Percentiles rank a stretch among this genome's conserved stretches.
phyloP scores from a whole-genome alignment of 805 yeast genomes.

The Candida dajiaensis region DNA sequence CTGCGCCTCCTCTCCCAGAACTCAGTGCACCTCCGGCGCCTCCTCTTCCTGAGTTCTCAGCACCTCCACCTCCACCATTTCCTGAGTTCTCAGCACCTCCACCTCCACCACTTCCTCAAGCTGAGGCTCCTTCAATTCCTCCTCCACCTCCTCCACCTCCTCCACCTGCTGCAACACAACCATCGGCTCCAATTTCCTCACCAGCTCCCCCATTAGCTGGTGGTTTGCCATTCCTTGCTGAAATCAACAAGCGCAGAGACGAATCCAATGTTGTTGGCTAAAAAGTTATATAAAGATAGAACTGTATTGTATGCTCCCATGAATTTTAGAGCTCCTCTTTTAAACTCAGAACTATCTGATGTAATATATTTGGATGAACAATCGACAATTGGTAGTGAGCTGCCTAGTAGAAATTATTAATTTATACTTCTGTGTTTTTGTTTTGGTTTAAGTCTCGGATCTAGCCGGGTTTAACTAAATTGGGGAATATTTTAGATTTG shows the following conservation, averaged over 20 bases:
- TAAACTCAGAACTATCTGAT: background rate
- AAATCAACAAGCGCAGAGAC: slow-evolving; percentile 43
- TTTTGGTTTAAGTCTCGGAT: background rate
- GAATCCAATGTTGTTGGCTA: slow-evolving; percentile 41
- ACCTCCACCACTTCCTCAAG: slow-evolving; percentile 24
- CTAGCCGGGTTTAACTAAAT: background rate
- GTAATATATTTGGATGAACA: background rate
- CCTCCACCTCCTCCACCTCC: slow-evolving; percentile 27
- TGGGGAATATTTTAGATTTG: background rate
- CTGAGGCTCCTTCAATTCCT: slow-evolving; percentile 16
- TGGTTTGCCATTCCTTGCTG: slow-evolving; percentile 44
- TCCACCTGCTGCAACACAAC: slow-evolving; percentile 9
- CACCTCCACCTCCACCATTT: slow-evolving; percentile 27
- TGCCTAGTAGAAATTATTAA: no score
- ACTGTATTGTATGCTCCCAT: background rate
- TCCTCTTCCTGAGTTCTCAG: slow-evolving; percentile 21
- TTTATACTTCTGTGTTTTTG: no score
- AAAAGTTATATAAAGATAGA: background rate
- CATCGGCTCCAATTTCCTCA: slow-evolving; percentile 22
- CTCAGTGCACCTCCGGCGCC: slow-evolving; percentile 21
- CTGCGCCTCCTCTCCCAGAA: slow-evolving; percentile 23
- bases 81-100: slow-evolving; percentile 28
- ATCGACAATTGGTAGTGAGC: no score
- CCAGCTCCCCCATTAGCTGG: slow-evolving; percentile 27
- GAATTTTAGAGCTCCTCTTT: background rate